Conservation (phyloP, 805 yeast species). For the Ogataea populi-albae region DNA sequence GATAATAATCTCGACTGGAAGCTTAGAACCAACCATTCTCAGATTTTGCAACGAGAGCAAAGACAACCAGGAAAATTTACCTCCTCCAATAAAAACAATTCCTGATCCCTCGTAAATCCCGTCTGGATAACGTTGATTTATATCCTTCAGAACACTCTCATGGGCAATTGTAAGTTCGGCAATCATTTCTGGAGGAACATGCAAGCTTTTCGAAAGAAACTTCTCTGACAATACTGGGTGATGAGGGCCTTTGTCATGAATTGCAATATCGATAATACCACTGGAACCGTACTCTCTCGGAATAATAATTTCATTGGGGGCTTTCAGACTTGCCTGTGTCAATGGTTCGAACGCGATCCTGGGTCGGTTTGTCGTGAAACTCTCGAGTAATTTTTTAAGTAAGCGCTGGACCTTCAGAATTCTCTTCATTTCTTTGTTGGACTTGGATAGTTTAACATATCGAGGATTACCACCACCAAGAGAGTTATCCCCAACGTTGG, state of each 20-base stretch:
- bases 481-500: slow-evolving; percentile 7
- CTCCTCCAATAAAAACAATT: slow-evolving; percentile 74
- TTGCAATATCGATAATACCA: slow-evolving; percentile 30
- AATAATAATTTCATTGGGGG: slow-evolving; percentile 7
- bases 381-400: slow-evolving; percentile 20
- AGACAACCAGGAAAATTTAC: slow-evolving; percentile 62
- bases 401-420: slow-evolving; percentile 20
- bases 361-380: slow-evolving; percentile 24
- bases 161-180: slow-evolving; percentile 47
- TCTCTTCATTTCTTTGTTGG: slow-evolving; percentile 18
- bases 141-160: slow-evolving; percentile 37
- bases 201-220: slow-evolving; percentile 48
- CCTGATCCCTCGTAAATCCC: slow-evolving; percentile 51
- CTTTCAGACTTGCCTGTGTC: slow-evolving; percentile 1
- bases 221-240: slow-evolving; percentile 48
- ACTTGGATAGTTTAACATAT: slow-evolving; percentile 8
- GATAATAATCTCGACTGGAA: slow-evolving; percentile 50
- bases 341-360: slow-evolving; percentile 22
- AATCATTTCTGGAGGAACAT: slow-evolving; percentile 43
- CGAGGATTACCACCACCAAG: slow-evolving; percentile 5
- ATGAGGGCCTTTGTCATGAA: slow-evolving; percentile 27
- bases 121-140: slow-evolving; percentile 38
- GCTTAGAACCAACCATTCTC: slow-evolving; percentile 42
- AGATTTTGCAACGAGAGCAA: slow-evolving; percentile 49
- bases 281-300: slow-evolving; percentile 28